A percentile compares a stretch with the other conserved stretches of the same genome.
Evolutionary conservation across 305 asterid species (phyloP).

Genomic region (Fraxinus latifolia): DNA sequence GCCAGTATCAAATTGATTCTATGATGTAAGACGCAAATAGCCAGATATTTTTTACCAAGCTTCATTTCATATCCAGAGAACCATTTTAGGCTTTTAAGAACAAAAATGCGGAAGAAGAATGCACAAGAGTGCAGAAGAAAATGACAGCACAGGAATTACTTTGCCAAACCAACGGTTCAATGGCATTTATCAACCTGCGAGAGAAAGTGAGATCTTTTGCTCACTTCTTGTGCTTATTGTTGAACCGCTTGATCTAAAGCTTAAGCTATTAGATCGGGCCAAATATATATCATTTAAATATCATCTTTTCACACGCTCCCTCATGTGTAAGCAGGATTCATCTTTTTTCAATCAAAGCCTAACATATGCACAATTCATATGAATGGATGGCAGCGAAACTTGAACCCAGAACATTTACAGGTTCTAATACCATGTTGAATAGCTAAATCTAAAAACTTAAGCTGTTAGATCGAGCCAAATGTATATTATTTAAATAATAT

Average conservation of each 20-base stretch:
- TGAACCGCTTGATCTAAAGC: neutral
- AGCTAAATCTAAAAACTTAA: neutral
- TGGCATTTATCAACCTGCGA: neutral
- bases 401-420: neutral
- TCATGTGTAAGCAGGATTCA: neutral
- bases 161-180: neutral
- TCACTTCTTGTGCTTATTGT: constrained; percentile 7
- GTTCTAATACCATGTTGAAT: neutral
- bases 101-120: neutral
- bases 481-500: neutral
- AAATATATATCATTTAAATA: neutral
- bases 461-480: neutral
- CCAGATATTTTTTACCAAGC: neutral
- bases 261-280: neutral
- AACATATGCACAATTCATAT: neutral
- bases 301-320: neutral
- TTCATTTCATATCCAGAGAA: neutral
- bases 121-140: neutral
- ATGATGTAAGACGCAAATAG: neutral
- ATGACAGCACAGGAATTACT: neutral
- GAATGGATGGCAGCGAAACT: neutral
- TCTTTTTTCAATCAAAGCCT: neutral
- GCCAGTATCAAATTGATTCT: neutral
- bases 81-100: neutral
- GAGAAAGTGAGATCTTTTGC: constrained; percentile 18